phyloP scores from a whole-genome alignment of 176 grass and related monocot genomes.

The Lolium rigidum region DNA sequence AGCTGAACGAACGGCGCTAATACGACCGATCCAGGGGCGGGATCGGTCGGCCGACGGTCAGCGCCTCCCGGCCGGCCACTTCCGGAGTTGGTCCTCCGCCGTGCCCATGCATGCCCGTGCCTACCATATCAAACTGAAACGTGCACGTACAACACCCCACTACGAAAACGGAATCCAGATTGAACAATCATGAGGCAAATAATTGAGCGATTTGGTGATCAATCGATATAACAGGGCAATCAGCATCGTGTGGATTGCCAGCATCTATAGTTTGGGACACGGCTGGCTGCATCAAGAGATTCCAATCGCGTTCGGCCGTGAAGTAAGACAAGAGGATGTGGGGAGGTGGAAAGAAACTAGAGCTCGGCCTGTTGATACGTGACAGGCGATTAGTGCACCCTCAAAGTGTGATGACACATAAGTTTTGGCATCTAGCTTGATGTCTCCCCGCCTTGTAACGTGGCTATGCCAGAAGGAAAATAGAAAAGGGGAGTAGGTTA shows the following conservation, averaged over 20 bases:
- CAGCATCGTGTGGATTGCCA: background rate
- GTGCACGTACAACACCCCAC: background rate
- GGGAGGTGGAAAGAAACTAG: background rate
- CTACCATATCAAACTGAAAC: background rate
- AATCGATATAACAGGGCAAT: background rate
- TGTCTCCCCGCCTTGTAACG: background rate
- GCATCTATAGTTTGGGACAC: background rate
- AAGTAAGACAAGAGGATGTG: background rate
- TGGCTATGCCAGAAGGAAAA: background rate
- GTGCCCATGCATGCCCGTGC: background rate
- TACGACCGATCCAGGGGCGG: too few species aligned
- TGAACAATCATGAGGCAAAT: background rate
- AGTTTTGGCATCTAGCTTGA: constrained; percentile 2
- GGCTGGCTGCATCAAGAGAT: background rate
- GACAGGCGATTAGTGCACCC: background rate
- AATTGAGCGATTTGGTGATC: background rate
- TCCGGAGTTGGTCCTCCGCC: background rate
- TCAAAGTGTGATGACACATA: background rate
- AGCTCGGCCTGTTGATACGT: constrained; percentile 8
- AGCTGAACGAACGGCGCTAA: too few species aligned
- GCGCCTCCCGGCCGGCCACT: background rate
- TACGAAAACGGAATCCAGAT: background rate
- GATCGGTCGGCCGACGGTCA: too few species aligned
- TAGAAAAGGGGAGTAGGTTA: too few species aligned
- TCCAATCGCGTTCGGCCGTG: constrained; percentile 6